These are phyloP conservation scores for Bocquillonia castaneifolia DNA, from an alignment of 441 rosid genomes.

Conservation along the genomic window DNA sequence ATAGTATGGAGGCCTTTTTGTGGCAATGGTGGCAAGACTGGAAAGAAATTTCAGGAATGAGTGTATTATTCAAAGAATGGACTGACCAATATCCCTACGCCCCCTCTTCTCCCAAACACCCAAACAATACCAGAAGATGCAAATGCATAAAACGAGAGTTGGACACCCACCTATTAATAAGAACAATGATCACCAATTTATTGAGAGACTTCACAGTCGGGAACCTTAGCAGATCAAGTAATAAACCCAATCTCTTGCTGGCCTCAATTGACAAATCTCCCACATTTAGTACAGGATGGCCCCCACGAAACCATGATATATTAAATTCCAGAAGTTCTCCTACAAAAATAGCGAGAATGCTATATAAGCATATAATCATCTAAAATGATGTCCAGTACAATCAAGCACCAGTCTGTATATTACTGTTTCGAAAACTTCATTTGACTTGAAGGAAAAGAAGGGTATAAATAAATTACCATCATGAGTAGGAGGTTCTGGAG, in stretches of 20 bases:
- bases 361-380: constrained; percentile 23
- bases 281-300: constrained; percentile 79
- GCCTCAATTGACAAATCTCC: constrained; percentile 97
- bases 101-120: too few relatives aligned
- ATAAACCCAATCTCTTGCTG: constrained; percentile 61
- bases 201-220: constrained; percentile 80
- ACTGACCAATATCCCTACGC: not conserved
- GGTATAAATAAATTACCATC: constrained; percentile 48
- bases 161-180: constrained; percentile 60
- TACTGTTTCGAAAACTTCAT: constrained; percentile 1
- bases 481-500: constrained; percentile 55
- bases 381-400: constrained; percentile 1
- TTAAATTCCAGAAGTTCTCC: constrained; percentile 65
- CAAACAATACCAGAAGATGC: not conserved
- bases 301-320: constrained; percentile 77
- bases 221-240: constrained; percentile 93
- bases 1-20: constrained; percentile 82
- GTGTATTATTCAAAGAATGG: not conserved
- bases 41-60: constrained; percentile 18
- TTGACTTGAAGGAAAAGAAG: constrained; percentile 16
- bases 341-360: constrained; percentile 31
- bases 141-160: constrained; percentile 18
- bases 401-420: not conserved
- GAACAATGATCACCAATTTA: constrained; percentile 62
- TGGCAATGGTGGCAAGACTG: constrained; percentile 89